Conservation (phyloP, 495 filamentous ascomycete species). For the Pseudomonodictys pantanalensis region DNA sequence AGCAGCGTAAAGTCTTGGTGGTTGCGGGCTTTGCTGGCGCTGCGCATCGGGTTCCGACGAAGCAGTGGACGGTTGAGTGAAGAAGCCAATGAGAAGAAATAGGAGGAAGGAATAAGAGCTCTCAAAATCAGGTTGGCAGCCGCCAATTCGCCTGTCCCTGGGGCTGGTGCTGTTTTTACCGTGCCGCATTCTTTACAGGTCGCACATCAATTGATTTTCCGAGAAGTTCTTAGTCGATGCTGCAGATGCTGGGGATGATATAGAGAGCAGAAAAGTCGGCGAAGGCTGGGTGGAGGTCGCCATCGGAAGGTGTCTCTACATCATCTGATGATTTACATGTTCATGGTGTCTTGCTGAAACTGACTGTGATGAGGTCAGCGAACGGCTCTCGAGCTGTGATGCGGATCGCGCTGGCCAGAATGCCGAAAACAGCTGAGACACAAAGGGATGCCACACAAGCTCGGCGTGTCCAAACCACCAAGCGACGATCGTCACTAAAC, state of each 20-base stretch:
- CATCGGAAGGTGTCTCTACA: constrained; percentile 7
- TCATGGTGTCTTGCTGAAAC: constrained; percentile 2
- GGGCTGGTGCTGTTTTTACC: too few species aligned
- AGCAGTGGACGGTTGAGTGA: neutral
- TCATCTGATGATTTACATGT: neutral
- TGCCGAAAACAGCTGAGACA: constrained; percentile 28
- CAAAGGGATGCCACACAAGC: constrained; percentile 12
- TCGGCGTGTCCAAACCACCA: constrained; percentile 2
- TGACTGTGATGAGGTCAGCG: neutral
- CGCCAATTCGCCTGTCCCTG: too few species aligned
- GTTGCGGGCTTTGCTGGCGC: neutral
- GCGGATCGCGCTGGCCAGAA: neutral
- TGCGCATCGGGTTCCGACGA: neutral
- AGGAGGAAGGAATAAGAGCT: too few species aligned
- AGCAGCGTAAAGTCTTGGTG: constrained; percentile 18
- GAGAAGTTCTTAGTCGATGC: too few species aligned
- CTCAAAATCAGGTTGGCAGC: too few species aligned
- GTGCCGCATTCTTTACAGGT: neutral
- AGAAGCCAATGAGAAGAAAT: neutral
- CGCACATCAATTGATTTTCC: neutral
- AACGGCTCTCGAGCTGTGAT: neutral
- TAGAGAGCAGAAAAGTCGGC: too few species aligned
- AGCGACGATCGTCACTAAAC: constrained; percentile 8
- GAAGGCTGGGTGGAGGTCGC: too few species aligned
- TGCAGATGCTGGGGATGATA: neutral